Evolutionary conservation across 768 basidiomycete species (phyloP), one percentile per base, ranked within the genome.

Genomic region (Termitomyces eurrhizus): DNA sequence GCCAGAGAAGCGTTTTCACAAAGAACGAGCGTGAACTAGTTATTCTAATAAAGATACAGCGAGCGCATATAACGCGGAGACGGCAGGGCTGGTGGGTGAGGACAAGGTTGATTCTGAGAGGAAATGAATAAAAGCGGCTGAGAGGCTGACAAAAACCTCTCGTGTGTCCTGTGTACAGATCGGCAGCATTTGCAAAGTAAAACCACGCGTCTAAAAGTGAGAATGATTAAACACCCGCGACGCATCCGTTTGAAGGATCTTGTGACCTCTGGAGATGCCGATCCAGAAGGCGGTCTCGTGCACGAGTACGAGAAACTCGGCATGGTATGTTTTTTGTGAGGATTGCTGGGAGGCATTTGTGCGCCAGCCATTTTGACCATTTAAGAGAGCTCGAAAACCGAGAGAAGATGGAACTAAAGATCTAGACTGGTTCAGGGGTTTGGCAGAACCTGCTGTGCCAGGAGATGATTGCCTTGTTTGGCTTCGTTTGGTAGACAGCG

Each of bases 401-500:
- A 37, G 4, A 52, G 21, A 51, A 18, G 35, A 52, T 37, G 21
- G 37, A 37, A 18, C 16, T 3, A 7, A 37, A 49, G 2, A 35
- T 37, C 21, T 26, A 1, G 52, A 53, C 44, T 45, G 44, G 44
- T 13, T 52, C 24, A 41, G 52, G 37, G 16, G 52, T n/a, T 26
- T 37, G 52, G 51, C n/a, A 24, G 26, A 14, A 29, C 4, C 14
- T 51, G 51, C 32, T 51, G 50, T 36, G 51, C 33, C 29, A 2
- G 12, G 7, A 13, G 8, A 16, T 8, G 9, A 7, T 29, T 29
- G 54, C 29, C 39, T 67, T 66, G 67, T 62, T 58, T 46, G 46
- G 56, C 52, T 48, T 64, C 56, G 63, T 36, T 53, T 57, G 59
- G n/a, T 33, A 32, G 26, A 33, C 45, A 45, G 42, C 33, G 52